Conservation (phyloP, 1,139 yeast species). For the Saccharomycopsis hybrid region DNA sequence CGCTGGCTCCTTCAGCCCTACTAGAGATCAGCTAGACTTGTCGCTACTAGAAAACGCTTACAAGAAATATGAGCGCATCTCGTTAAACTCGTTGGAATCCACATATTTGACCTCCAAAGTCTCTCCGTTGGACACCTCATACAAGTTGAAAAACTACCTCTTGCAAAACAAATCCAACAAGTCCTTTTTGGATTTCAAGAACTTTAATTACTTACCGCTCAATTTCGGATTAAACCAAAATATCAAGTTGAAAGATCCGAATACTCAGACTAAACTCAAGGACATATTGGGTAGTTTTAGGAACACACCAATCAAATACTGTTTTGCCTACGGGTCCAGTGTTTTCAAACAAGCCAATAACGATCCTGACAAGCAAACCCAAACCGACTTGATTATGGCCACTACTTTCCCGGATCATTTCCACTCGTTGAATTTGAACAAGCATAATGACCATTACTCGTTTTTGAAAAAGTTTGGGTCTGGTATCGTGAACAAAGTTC, state of each 20-base stretch:
- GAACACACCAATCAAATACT: constrained; percentile 11
- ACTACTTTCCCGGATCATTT: constrained; percentile 70
- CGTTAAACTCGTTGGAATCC: constrained; percentile 29
- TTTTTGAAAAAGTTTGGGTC: constrained; percentile 56
- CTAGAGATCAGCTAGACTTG: constrained; percentile 9
- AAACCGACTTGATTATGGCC: constrained; percentile 81
- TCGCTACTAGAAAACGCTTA: constrained; percentile 20
- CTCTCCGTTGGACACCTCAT: constrained; percentile 12
- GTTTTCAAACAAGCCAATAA: constrained; percentile 77
- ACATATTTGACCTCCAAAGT: constrained; percentile 20
- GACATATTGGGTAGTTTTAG: constrained; percentile 2
- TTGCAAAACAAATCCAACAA: constrained; percentile 1
- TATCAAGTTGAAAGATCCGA: constrained; percentile 10
- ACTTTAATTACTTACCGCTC: constrained; percentile 19
- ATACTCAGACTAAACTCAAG: constrained; percentile 1
- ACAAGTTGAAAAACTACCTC: constrained; percentile 12
- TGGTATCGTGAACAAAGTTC: constrained; percentile 49
- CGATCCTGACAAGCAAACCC: constrained; percentile 32
- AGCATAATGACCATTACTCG: constrained; percentile 73
- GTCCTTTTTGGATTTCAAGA: constrained; percentile 14
- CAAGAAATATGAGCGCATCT: constrained; percentile 19
- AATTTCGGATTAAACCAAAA: constrained; percentile 20
- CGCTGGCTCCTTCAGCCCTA: no score
- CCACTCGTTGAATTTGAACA: constrained; percentile 64
- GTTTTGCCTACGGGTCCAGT: constrained; percentile 85